phyloP scores from a whole-genome alignment of 768 basidiomycete species.

The Serendipita sp. region DNA sequence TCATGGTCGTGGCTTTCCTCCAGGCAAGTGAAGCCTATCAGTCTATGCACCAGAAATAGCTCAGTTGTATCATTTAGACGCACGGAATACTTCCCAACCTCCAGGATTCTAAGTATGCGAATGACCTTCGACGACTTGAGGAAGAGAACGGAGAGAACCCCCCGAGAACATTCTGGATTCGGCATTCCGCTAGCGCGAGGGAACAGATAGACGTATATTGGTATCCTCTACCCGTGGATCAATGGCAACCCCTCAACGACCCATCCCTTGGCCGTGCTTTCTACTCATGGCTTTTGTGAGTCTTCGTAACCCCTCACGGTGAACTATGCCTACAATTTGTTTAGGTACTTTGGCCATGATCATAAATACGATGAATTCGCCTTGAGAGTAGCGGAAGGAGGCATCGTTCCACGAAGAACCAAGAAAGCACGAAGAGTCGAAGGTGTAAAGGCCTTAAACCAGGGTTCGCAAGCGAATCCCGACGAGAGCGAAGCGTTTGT shows the following conservation, averaged over 20 bases:
- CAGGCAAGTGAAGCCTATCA: constrained; percentile 27
- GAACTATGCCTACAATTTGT: neutral
- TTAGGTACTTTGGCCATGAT: neutral
- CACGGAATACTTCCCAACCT: constrained; percentile 34
- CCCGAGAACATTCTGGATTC: constrained; percentile 10
- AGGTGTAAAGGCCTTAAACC: neutral
- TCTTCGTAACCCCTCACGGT: neutral
- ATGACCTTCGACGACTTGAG: neutral
- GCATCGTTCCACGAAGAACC: neutral
- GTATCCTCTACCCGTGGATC: neutral
- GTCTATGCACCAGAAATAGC: neutral
- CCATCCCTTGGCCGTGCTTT: neutral
- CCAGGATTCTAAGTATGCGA: constrained; percentile 20
- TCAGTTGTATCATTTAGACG: constrained; percentile 19
- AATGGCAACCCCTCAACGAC: neutral
- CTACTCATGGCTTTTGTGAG: neutral
- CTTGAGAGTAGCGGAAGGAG: neutral
- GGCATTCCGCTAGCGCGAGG: constrained; percentile 9
- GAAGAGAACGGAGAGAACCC: constrained; percentile 13
- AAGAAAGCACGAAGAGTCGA: neutral
- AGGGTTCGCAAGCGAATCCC: neutral
- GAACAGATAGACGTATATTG: constrained; percentile 10
- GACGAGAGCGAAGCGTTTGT: neutral
- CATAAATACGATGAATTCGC: constrained; percentile 2
- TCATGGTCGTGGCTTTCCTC: constrained; percentile 45